Evolutionary conservation across 805 yeast genomes (phyloP).

Genomic region (Lachancea mirantina): DNA sequence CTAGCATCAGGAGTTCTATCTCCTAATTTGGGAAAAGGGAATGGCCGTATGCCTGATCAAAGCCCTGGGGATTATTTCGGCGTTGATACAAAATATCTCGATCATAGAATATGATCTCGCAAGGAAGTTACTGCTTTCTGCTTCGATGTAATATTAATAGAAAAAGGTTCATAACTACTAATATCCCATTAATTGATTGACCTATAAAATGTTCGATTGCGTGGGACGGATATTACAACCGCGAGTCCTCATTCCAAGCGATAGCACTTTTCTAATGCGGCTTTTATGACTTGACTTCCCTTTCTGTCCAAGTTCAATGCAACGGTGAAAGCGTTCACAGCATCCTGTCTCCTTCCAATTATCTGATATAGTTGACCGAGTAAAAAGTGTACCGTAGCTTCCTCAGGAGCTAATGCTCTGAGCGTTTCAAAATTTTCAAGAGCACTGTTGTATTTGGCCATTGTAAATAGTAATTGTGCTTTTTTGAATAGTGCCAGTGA

Average conservation of each 20-base stretch:
- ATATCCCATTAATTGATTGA: background rate
- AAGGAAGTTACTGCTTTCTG: background rate
- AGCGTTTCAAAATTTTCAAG: constrained; percentile 66
- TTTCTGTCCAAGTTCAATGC: constrained; percentile 91
- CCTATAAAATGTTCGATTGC: background rate
- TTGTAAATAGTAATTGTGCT: constrained; percentile 69
- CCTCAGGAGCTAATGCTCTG: constrained; percentile 80
- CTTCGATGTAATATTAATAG: constrained; percentile 4
- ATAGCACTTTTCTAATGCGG: constrained; percentile 59
- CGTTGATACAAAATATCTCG: constrained; percentile 9
- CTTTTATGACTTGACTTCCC: constrained; percentile 77
- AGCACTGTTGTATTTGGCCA: constrained; percentile 68
- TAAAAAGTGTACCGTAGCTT: constrained; percentile 85
- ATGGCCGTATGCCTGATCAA: constrained; percentile 6
- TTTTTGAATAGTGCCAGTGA: constrained; percentile 83
- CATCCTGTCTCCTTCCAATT: constrained; percentile 64
- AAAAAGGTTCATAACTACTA: background rate
- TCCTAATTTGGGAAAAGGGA: constrained; percentile 27
- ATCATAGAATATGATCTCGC: constrained; percentile 8
- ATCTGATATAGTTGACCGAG: constrained; percentile 81
- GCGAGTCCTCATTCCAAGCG: constrained; percentile 17
- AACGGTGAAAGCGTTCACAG: constrained; percentile 77
- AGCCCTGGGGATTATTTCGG: constrained; percentile 8
- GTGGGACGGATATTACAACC: background rate
- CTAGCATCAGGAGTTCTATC: constrained; percentile 56